Conservation (phyloP, 2,329 filamentous ascomycete genomes). For the Microcyclospora pomicola region DNA sequence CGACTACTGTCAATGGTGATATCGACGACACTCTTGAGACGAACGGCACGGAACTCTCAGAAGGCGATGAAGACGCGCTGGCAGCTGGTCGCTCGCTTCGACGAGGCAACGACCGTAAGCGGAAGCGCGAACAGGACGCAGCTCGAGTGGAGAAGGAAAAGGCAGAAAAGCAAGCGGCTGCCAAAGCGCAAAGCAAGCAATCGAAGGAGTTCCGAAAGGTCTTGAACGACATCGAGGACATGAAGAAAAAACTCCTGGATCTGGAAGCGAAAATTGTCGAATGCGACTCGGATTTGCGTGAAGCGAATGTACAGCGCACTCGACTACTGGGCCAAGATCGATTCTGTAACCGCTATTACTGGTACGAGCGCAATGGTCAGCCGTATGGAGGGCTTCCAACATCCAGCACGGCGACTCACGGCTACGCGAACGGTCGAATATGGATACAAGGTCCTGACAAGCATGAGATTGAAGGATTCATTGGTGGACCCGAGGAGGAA, state of each 20-base stretch:
- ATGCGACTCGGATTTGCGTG: conserved; percentile 82
- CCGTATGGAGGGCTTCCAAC: conserved; percentile 77
- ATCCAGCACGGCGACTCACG: conserved; percentile 75
- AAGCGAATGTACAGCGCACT: conserved; percentile 85
- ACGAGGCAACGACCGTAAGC: conserved; percentile 46
- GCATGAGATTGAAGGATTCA: conserved; percentile 72
- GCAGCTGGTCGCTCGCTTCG: conserved; percentile 43
- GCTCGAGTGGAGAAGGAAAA: conserved; percentile 56
- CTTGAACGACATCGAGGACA: conserved; percentile 76
- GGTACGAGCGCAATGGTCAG: conserved; percentile 98
- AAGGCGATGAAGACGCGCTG: conserved; percentile 56
- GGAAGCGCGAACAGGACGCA: conserved; percentile 42
- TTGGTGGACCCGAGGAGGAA: conserved; percentile 59
- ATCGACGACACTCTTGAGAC: conserved; percentile 40
- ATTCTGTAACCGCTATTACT: conserved; percentile 98
- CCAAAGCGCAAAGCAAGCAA: conserved; percentile 52
- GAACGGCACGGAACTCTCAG: conserved; percentile 38
- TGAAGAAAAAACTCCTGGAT: conserved; percentile 63
- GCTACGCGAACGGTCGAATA: conserved; percentile 84
- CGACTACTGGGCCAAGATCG: conserved; percentile 83
- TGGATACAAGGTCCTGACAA: conserved; percentile 95
- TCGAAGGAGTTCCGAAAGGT: conserved; percentile 82
- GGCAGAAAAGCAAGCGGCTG: conserved; percentile 42
- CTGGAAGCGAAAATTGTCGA: conserved; percentile 75
- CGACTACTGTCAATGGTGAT: conserved; percentile 17